Conservation (phyloP, 371 early-diverging fungal species). For the Circinella minor region DNA sequence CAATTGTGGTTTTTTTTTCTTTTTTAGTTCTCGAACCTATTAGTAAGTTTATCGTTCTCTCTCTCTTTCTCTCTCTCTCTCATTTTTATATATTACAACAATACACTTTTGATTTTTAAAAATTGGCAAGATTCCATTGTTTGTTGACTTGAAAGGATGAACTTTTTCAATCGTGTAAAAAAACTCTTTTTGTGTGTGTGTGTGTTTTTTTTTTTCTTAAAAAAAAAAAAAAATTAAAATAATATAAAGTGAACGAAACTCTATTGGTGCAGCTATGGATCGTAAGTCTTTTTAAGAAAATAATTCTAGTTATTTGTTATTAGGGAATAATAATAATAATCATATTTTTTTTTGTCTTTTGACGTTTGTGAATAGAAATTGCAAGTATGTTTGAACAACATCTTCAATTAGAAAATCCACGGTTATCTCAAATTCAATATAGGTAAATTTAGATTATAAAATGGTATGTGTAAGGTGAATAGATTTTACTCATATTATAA, state of each 20-base stretch:
- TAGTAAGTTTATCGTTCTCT: slow-evolving; percentile 12
- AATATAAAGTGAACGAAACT: slow-evolving; percentile 9
- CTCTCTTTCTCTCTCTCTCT: too few species aligned
- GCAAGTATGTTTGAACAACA: slow-evolving; percentile 45
- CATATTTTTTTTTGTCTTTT: neutral
- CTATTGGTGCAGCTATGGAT: slow-evolving; percentile 17
- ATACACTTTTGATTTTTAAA: neutral
- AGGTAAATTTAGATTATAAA: slow-evolving; percentile 23
- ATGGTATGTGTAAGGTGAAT: too few species aligned
- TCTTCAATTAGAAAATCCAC: slow-evolving; percentile 46
- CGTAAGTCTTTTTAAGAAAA: neutral
- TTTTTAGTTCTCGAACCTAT: slow-evolving; percentile 18
- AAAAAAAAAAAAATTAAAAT: too few species aligned
- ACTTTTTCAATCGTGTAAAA: too few species aligned
- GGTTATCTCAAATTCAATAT: slow-evolving; percentile 47
- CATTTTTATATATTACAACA: too few species aligned
- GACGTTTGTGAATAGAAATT: slow-evolving; percentile 34
- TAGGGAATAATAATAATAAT: too few species aligned
- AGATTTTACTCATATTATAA: too few species aligned
- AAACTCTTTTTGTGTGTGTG: neutral
- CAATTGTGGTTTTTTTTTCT: neutral
- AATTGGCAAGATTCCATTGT: neutral
- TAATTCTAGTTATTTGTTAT: neutral
- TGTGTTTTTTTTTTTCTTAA: neutral
- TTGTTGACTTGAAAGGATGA: too few species aligned